These are phyloP conservation scores for Balakata baccata DNA, from an alignment of 345 rosid species.

Conservation along the genomic window DNA sequence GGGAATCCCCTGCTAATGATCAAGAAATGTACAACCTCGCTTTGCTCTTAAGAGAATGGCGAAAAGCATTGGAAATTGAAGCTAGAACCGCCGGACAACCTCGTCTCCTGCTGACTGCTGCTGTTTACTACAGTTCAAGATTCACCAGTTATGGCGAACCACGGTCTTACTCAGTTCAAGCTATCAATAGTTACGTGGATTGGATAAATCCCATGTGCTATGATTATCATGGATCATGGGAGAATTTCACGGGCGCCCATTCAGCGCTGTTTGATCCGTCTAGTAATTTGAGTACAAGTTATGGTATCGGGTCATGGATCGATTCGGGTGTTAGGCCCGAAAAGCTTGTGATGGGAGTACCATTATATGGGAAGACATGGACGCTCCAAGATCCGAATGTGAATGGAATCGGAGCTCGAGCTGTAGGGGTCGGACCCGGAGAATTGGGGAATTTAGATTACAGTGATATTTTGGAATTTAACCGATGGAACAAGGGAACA, in stretches of 20 bases:
- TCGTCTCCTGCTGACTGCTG: constrained; percentile 34
- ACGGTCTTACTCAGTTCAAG: constrained; percentile 27
- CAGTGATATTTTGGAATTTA: constrained; percentile 24
- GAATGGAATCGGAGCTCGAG: constrained; percentile 35
- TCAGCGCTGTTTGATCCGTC: constrained; percentile 29
- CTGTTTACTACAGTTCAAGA: too few relatives aligned
- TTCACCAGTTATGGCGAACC: constrained; percentile 7
- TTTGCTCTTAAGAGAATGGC: constrained; percentile 24
- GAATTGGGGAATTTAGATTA: constrained; percentile 26
- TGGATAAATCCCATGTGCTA: constrained; percentile 44
- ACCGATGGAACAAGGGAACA: neutral
- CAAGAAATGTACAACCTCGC: constrained; percentile 33
- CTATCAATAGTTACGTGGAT: constrained; percentile 26
- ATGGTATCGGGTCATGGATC: constrained; percentile 40
- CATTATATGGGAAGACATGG: constrained; percentile 46
- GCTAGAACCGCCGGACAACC: constrained; percentile 1
- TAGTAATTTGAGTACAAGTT: constrained; percentile 32
- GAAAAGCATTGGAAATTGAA: constrained; percentile 26
- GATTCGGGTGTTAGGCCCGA: constrained; percentile 27
- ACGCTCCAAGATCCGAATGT: constrained; percentile 29
- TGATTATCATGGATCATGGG: constrained; percentile 42
- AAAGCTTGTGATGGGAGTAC: constrained; percentile 49
- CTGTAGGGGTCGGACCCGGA: constrained; percentile 31
- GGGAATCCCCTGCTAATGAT: constrained; percentile 41
- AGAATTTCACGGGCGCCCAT: constrained; percentile 31